Percentiles rank a stretch among this genome's conserved stretches.
Evolutionary conservation across 768 basidiomycete genomes (phyloP).

Genomic region (Melanogaster broomeanus): DNA sequence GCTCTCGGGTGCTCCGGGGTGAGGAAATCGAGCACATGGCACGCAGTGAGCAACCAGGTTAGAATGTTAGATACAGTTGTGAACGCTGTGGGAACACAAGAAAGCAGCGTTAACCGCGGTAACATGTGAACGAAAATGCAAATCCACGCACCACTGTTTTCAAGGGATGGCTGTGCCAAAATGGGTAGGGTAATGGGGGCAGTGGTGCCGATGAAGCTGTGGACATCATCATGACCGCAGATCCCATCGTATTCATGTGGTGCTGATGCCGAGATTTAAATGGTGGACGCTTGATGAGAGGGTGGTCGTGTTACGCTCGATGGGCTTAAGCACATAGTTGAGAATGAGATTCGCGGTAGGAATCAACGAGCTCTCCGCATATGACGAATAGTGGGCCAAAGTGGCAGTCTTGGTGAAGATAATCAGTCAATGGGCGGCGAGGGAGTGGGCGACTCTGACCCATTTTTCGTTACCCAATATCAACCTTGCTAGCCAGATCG

Average conservation of each 20-base stretch:
- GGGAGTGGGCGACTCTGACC: constrained; percentile 54
- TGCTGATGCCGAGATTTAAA: constrained; percentile 31
- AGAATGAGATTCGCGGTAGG: constrained; percentile 86
- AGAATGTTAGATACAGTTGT: constrained; percentile 62
- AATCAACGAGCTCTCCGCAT: constrained; percentile 75
- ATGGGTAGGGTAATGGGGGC: constrained; percentile 21
- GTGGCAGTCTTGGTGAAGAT: too few species aligned
- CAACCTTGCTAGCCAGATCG: constrained; percentile 83
- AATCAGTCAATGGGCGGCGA: constrained; percentile 1
- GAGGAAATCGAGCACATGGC: constrained; percentile 72
- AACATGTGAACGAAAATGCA: neutral
- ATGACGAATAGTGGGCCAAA: constrained; percentile 85
- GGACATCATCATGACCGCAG: constrained; percentile 21
- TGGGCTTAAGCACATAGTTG: constrained; percentile 76
- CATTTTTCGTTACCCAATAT: constrained; percentile 81
- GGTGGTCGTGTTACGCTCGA: too few species aligned
- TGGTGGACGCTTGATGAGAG: too few species aligned
- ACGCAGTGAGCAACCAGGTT: constrained; percentile 76
- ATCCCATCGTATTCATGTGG: constrained; percentile 32
- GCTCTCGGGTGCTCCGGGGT: constrained; percentile 74
- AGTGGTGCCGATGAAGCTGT: constrained; percentile 9
- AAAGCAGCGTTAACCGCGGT: neutral
- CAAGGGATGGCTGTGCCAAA: constrained; percentile 7
- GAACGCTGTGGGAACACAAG: constrained; percentile 25
- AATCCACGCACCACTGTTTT: constrained; percentile 17